These are phyloP conservation scores for Cyclotella atomus DNA, from an alignment of 108 stramenopile species.

Conservation along the genomic window DNA sequence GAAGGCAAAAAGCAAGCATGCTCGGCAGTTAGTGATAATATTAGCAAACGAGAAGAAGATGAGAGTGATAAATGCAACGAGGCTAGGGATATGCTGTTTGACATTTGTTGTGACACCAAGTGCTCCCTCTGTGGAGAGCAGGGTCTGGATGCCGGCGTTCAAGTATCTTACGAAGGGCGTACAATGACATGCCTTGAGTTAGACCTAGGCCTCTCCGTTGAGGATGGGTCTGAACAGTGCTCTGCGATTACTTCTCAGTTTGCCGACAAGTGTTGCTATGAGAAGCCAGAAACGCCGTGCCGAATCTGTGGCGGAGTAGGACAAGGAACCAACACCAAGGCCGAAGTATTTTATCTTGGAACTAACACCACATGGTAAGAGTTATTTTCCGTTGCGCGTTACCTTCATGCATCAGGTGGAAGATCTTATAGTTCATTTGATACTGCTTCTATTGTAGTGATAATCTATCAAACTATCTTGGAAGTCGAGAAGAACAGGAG, in stretches of 20 bases:
- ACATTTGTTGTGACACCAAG: constrained; percentile 45
- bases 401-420: no score
- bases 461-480: constrained; percentile 51
- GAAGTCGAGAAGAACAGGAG: constrained; percentile 46
- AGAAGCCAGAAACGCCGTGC: constrained; percentile 43
- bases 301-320: constrained; percentile 40
- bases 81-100: constrained; percentile 32
- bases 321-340: constrained; percentile 29
- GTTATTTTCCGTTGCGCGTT: no score
- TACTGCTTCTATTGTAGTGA: no score
- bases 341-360: constrained; percentile 41
- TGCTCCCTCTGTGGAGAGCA: constrained; percentile 43
- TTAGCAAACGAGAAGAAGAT: constrained; percentile 40
- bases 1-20: constrained; percentile 37
- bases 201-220: constrained; percentile 38
- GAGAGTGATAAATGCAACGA: constrained; percentile 26
- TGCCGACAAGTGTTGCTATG: constrained; percentile 40
- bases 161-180: constrained; percentile 47
- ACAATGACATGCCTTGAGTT: constrained; percentile 50
- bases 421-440: no score
- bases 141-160: constrained; percentile 49
- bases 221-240: constrained; percentile 41
- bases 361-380: constrained; percentile 46
- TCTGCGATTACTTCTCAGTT: constrained; percentile 25
- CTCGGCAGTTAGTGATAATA: constrained; percentile 27